Conservation (phyloP, 1,284 basidiomycete genomes). For the Cutaneotrichosporon cavernicola region DNA sequence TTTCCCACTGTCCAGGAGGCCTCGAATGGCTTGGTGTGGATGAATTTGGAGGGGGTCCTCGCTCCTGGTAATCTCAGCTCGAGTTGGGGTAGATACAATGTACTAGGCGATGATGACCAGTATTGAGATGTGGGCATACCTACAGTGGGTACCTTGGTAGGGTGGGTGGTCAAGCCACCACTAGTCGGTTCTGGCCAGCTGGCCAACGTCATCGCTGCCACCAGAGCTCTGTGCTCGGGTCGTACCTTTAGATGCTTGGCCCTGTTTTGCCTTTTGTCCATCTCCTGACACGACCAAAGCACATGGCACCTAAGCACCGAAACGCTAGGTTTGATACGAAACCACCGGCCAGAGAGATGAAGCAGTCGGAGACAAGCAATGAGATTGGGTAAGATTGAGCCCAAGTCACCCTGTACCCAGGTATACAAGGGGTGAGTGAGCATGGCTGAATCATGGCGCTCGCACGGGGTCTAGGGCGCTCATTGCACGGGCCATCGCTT, state of each 20-base stretch:
- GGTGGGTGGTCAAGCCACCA: too few relatives aligned
- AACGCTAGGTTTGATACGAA: background rate
- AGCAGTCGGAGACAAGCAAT: background rate
- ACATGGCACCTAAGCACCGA: background rate
- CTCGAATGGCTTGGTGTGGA: too few relatives aligned
- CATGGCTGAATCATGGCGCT: background rate
- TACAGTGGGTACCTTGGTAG: too few relatives aligned
- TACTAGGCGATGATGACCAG: too few relatives aligned
- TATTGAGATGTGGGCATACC: too few relatives aligned
- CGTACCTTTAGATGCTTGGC: background rate
- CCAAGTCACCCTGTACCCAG: background rate
- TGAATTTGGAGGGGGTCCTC: too few relatives aligned
- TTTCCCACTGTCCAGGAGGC: too few relatives aligned
- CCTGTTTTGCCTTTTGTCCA: background rate
- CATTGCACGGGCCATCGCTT: background rate
- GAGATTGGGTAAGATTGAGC: background rate
- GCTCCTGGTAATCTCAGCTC: too few relatives aligned
- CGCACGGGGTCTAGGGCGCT: background rate
- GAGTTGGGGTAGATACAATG: too few relatives aligned
- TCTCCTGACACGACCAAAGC: background rate
- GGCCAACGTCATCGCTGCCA: too few relatives aligned
- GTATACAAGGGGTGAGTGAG: background rate
- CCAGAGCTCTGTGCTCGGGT: background rate
- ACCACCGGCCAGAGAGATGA: background rate
- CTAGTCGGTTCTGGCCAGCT: too few relatives aligned